A percentile compares a stretch with the other conserved stretches of the same genome.
phyloP scores from a whole-genome alignment of 140 eudicot genomes.

The Cichorium intybus region DNA sequence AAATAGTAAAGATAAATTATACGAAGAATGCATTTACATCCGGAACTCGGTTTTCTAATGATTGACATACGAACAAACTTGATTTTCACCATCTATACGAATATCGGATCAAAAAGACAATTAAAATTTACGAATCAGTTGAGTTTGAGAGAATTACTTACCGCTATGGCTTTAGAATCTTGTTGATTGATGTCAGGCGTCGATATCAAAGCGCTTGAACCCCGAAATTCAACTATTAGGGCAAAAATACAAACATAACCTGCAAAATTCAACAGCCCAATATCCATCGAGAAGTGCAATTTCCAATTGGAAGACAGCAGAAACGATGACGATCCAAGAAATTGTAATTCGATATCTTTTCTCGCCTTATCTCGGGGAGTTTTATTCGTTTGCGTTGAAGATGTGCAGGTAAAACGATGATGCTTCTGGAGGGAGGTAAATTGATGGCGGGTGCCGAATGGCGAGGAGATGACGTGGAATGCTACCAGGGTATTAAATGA shows the following conservation, averaged over 20 bases:
- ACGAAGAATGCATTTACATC: not conserved
- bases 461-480: constrained; percentile 26
- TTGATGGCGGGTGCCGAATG: not conserved
- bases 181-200: constrained; percentile 43
- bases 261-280: constrained; percentile 16
- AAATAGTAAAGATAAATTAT: not conserved
- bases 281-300: constrained; percentile 21
- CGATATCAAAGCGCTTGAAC: constrained; percentile 51
- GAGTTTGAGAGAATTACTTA: constrained; percentile 23
- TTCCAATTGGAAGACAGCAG: constrained; percentile 2
- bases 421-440: constrained; percentile 24
- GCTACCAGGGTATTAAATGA: not conserved
- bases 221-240: constrained; percentile 30
- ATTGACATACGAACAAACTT: not conserved
- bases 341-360: constrained; percentile 10
- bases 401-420: constrained; percentile 24
- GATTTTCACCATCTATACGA: not conserved
- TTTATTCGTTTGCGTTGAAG: constrained; percentile 4
- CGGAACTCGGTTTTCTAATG: not conserved
- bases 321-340: constrained; percentile 5
- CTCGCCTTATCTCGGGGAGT: not conserved
- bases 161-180: constrained; percentile 75
- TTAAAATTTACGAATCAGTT: not conserved
- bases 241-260: constrained; percentile 18
- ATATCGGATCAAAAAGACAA: constrained; percentile 3